phyloP scores from a whole-genome alignment of 1,139 yeast species.

The Lodderomyces metapsilosis region DNA sequence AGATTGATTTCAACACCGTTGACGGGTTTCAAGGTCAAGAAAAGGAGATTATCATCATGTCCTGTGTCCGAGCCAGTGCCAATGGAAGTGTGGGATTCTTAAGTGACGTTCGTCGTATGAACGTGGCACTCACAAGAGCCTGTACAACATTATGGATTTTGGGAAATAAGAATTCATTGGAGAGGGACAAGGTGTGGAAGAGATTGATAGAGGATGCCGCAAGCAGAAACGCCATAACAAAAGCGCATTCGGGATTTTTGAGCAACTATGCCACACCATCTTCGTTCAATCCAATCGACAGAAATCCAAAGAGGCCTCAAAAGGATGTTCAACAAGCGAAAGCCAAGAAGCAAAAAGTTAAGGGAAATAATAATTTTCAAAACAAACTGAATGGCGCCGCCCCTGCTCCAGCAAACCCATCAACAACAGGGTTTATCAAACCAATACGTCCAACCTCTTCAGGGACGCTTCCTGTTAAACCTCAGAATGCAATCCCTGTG shows the following conservation, averaged over 20 bases:
- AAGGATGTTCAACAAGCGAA: not conserved
- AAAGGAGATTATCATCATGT: slow-evolving; percentile 87
- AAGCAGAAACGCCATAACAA: slow-evolving; percentile 35
- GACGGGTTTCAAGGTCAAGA: slow-evolving; percentile 99
- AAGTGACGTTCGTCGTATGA: slow-evolving; percentile 89
- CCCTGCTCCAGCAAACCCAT: slow-evolving; percentile 1
- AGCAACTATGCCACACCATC: slow-evolving; percentile 2
- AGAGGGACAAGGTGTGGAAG: slow-evolving; percentile 66
- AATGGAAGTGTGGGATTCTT: slow-evolving; percentile 78
- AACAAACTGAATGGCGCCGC: not conserved
- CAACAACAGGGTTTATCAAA: not conserved
- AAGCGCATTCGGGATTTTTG: slow-evolving; percentile 42
- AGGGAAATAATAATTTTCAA: not conserved
- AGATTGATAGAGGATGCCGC: slow-evolving; percentile 64
- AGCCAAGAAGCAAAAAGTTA: not conserved
- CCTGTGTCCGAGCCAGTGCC: slow-evolving; percentile 88
- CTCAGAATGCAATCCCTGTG: slow-evolving; percentile 6
- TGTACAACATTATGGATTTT: slow-evolving; percentile 88
- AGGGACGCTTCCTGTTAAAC: slow-evolving; percentile 7
- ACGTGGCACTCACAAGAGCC: slow-evolving; percentile 94
- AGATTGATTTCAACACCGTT: slow-evolving; percentile 87
- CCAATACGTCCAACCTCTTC: slow-evolving; percentile 6
- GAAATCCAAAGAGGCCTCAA: not conserved
- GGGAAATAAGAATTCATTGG: slow-evolving; percentile 70
- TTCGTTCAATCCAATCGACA: not conserved